phyloP scores from a whole-genome alignment of 495 filamentous ascomycete genomes.

The Lentithecium fluviatile region DNA sequence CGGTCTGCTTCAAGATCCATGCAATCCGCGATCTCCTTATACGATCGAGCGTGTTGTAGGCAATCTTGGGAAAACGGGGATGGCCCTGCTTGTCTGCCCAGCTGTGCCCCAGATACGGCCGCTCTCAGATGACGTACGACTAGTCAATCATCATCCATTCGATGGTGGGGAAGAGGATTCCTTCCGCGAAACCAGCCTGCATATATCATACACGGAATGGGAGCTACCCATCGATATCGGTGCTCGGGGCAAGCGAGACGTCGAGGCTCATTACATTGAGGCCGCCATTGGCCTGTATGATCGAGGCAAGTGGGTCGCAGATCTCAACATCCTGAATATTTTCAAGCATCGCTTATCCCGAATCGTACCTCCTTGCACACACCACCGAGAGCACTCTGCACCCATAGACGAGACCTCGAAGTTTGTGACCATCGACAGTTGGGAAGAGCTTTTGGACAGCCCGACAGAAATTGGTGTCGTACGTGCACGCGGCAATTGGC shows the following conservation, averaged over 20 bases:
- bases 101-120: neutral
- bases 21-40: neutral
- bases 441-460: slow-evolving; percentile 8
- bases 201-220: slow-evolving; percentile 46
- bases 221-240: slow-evolving; percentile 34
- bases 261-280: slow-evolving; percentile 40
- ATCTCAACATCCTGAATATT: slow-evolving; percentile 42
- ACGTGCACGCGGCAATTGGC: slow-evolving; percentile 3
- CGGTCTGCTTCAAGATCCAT: neutral
- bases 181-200: slow-evolving; percentile 44
- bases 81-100: slow-evolving; percentile 7
- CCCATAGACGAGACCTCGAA: neutral
- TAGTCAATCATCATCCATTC: neutral
- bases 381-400: neutral
- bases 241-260: slow-evolving; percentile 30
- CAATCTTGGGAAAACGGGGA: slow-evolving; percentile 10
- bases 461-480: neutral
- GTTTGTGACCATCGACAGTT: slow-evolving; percentile 3
- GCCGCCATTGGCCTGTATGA: slow-evolving; percentile 42
- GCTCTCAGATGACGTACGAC: neutral
- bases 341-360: neutral
- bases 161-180: slow-evolving; percentile 20
- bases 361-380: neutral
- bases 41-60: slow-evolving; percentile 1
- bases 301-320: slow-evolving; percentile 43